These are phyloP conservation scores for Phytopythium boreale DNA, from an alignment of 352 stramenopile species.

Conservation along the genomic window DNA sequence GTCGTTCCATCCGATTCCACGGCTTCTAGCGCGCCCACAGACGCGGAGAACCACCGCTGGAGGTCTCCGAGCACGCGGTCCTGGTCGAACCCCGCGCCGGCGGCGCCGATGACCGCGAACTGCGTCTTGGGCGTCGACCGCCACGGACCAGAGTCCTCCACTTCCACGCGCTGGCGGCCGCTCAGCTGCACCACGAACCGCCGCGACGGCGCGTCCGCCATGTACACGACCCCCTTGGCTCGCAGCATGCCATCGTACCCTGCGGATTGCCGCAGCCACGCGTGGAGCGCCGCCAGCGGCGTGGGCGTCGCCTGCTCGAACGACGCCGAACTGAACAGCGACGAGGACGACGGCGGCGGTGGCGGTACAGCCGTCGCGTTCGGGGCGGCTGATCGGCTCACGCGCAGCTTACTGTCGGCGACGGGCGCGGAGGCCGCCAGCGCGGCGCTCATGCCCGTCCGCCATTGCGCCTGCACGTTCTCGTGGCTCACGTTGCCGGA, in stretches of 20 bases:
- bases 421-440: conserved; percentile 13
- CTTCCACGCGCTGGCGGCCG: conserved; percentile 60
- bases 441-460: conserved; percentile 30
- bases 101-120: conserved; percentile 63
- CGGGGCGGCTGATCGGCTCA: conserved; percentile 5
- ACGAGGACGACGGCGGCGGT: neutral
- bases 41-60: conserved; percentile 20
- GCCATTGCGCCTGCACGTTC: conserved; percentile 58
- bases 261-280: conserved; percentile 29
- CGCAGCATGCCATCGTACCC: conserved; percentile 38
- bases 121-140: conserved; percentile 60
- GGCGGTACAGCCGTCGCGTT: neutral
- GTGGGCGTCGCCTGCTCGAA: conserved; percentile 42
- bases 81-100: conserved; percentile 27
- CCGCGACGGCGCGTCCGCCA: conserved; percentile 48
- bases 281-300: conserved; percentile 42
- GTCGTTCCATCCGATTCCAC: conserved; percentile 6
- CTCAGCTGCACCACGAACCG: conserved; percentile 74
- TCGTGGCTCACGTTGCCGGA: conserved; percentile 60
- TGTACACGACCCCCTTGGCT: conserved; percentile 64
- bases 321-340: conserved; percentile 41
- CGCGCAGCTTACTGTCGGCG: conserved; percentile 31
- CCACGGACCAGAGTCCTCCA: conserved; percentile 61
- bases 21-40: conserved; percentile 2
- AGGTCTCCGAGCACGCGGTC: conserved; percentile 24